Evolutionary conservation across 805 yeast genomes (phyloP).

Genomic region (Zygosaccharomyces pseudorouxii): DNA sequence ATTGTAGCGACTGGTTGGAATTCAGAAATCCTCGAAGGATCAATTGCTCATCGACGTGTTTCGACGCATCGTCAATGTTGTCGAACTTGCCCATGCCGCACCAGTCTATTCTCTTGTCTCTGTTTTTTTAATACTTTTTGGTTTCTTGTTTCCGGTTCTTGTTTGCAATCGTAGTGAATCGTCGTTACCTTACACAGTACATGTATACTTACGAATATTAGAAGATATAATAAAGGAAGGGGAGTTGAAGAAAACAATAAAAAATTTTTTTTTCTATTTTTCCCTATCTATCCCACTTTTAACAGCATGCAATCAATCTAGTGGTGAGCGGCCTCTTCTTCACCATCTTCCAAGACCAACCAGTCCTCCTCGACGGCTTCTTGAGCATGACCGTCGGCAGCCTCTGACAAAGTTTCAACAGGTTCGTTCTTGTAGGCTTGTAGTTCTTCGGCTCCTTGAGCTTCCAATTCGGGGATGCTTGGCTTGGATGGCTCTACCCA

Average conservation of each 20-base stretch:
- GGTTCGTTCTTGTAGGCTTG: slow-evolving; percentile 61
- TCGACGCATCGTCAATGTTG: slow-evolving; percentile 21
- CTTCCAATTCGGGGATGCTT: slow-evolving; percentile 64
- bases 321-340: slow-evolving; percentile 49
- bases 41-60: slow-evolving; percentile 21
- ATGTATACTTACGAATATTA: slow-evolving; percentile 8
- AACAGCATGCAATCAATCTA: slow-evolving; percentile 5
- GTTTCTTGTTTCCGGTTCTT: not conserved
- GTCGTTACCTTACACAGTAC: slow-evolving; percentile 3
- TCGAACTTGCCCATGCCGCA: slow-evolving; percentile 11
- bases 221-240: not conserved
- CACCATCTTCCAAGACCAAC: slow-evolving; percentile 73
- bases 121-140: not conserved
- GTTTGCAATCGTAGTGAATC: not conserved
- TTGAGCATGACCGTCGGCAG: slow-evolving; percentile 29
- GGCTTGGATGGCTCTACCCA: slow-evolving; percentile 84
- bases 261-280: not conserved
- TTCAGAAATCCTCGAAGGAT: slow-evolving; percentile 16
- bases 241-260: not conserved
- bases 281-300: not conserved
- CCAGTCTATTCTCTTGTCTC: not conserved
- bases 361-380: slow-evolving; percentile 52
- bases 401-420: slow-evolving; percentile 69
- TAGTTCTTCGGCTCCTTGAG: slow-evolving; percentile 59
- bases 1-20: slow-evolving; percentile 7